Base-by-base conservation (phyloP, 108 stramenopile genomes). In the Pelagomonas calceolata region DNA sequence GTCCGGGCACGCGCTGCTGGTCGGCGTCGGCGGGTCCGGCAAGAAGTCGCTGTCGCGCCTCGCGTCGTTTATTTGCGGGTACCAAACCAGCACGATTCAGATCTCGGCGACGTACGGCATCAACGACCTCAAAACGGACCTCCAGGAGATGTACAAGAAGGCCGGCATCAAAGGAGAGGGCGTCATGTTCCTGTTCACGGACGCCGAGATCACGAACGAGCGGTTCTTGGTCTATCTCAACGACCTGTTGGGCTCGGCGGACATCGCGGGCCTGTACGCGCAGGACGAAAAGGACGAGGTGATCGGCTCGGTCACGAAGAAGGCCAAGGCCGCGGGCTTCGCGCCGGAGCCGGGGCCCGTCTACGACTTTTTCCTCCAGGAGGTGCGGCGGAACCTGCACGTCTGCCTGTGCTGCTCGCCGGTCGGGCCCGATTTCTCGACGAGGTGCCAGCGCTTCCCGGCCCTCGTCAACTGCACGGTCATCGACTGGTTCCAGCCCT, bases 401-500 rank as follows among this genome's bases (percentile, higher is more conserved):
- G 84, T 86, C 33, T 78, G 87, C 26, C 67, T 88, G 32, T 85
- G 84, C 67, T 86, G 87, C 73, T 80, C 79, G 32, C 88, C 88
- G 26, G 84, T 85, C n/a, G 87, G 86, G 34, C 83, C 84, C 17
- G 84, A 69, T 34, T 85, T 88, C 77, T 72, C 84, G 10, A 86
- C 68, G 34, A 76, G 88, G 26, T 79, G 83, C 17, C 78, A 78
- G 34, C 85, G 83, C 39, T 88, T 87, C 73, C 88, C 88, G 34
- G 86, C 88, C 31, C 68, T 88, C 17, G 85, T 87, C 17, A 86
- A 81, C 72, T 86, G 86, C 66, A 87, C 88, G 9, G 86, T 87
- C 33, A 86, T 88, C 65, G 84, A 88, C 39, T 88, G 88, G 88
- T 88, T 88, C 82, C 88, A 87, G 76, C 86, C 86, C 32, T 88